Conservation (phyloP, 75 land plant genomes). For the Gnetum montanum region DNA sequence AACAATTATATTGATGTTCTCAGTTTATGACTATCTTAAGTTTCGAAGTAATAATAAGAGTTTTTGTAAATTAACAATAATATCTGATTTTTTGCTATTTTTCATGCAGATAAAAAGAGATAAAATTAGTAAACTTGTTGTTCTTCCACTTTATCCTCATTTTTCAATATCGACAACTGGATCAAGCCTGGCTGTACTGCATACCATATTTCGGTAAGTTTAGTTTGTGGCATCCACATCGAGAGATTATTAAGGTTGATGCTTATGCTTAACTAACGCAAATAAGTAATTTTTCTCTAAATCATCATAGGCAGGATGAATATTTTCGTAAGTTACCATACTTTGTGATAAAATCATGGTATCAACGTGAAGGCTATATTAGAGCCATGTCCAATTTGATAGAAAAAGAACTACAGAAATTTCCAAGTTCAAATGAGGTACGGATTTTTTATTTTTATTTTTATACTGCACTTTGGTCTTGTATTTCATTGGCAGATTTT, state of each 20-base stretch:
- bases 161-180: slow-evolving; percentile 92
- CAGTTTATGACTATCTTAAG: too few species aligned
- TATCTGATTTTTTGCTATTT: too few species aligned
- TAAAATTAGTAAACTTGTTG: slow-evolving; percentile 62
- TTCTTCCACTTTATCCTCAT: slow-evolving; percentile 86
- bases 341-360: slow-evolving; percentile 74
- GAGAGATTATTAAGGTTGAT: neutral
- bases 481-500: neutral
- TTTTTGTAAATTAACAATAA: neutral
- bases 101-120: slow-evolving; percentile 67
- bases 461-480: neutral
- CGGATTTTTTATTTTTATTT: slow-evolving; percentile 1
- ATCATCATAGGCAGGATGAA: slow-evolving; percentile 68
- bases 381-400: slow-evolving; percentile 77
- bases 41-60: neutral
- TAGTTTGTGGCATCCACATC: neutral
- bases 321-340: slow-evolving; percentile 52
- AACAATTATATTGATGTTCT: too few species aligned
- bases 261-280: too few species aligned
- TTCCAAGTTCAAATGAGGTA: slow-evolving; percentile 54
- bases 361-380: slow-evolving; percentile 75
- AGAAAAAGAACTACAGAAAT: slow-evolving; percentile 42
- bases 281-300: too few species aligned
- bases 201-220: slow-evolving; percentile 61
- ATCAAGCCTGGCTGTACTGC: slow-evolving; percentile 71